A percentile compares a stretch with the other conserved stretches of the same genome.
Evolutionary conservation across 139 green algal genomes (phyloP).

Genomic region (Chlorella sp.): DNA sequence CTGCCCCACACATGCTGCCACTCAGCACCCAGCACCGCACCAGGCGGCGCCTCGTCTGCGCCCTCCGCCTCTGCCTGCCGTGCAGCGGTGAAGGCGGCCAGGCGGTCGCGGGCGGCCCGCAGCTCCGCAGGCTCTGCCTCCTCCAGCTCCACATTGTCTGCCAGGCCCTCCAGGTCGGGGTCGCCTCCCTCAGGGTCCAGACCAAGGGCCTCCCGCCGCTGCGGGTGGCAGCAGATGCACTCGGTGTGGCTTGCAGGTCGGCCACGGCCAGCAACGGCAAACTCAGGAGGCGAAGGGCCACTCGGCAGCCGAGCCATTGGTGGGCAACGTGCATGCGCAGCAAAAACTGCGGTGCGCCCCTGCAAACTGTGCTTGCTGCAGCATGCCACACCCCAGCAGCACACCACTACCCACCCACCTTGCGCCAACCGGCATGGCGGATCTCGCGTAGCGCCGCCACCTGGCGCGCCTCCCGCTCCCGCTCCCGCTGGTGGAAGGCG

Average conservation of each 20-base stretch:
- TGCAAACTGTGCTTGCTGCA: not conserved
- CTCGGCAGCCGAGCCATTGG: no score
- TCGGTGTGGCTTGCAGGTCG: not conserved
- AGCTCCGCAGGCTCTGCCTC: conserved; percentile 60
- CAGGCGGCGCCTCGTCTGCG: no score
- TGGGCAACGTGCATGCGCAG: no score
- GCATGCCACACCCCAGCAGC: not conserved
- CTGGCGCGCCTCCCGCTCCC: conserved; percentile 56
- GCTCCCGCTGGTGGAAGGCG: conserved; percentile 58
- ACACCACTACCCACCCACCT: conserved; percentile 41
- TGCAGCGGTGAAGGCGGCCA: conserved; percentile 30
- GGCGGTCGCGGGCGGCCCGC: conserved; percentile 41
- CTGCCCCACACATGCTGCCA: not conserved
- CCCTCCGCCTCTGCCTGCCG: not conserved
- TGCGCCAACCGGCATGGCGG: conserved; percentile 61
- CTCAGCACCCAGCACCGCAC: not conserved
- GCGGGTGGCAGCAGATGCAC: not conserved
- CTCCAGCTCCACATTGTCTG: not conserved
- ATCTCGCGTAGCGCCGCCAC: conserved; percentile 79
- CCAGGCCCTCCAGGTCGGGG: conserved; percentile 71
- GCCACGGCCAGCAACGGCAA: no score
- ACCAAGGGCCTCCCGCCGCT: conserved; percentile 70
- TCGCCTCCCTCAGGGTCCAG: conserved; percentile 78
- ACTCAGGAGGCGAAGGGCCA: no score
- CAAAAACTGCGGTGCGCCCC: no score